phyloP scores from a whole-genome alignment of 208 protist species.

The Acanthamoeba lenticulata region DNA sequence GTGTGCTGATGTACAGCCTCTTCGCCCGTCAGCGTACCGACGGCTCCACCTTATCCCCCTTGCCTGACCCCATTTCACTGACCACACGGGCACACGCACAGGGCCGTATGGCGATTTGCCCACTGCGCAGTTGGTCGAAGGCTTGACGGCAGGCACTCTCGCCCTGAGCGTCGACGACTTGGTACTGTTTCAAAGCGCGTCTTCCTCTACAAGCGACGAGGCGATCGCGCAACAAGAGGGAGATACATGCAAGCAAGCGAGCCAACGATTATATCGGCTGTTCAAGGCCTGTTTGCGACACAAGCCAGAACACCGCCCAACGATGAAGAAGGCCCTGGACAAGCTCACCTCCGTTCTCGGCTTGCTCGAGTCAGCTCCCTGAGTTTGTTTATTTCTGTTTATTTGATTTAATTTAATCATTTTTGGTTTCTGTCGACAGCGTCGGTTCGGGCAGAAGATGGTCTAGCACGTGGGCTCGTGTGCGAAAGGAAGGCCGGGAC shows the following conservation, averaged over 20 bases:
- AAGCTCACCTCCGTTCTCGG: background rate
- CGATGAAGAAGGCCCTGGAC: background rate
- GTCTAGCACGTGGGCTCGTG: too few species aligned
- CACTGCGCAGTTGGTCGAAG: background rate
- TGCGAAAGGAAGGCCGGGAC: too few species aligned
- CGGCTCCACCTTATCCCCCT: background rate
- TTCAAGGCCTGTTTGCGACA: background rate
- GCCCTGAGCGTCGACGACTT: background rate
- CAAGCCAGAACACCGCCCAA: background rate
- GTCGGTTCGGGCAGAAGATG: too few species aligned
- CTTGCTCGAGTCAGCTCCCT: background rate
- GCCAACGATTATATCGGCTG: background rate
- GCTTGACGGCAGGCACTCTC: background rate
- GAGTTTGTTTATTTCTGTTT: too few species aligned
- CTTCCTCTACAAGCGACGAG: background rate
- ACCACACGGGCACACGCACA: background rate
- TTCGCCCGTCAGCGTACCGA: slow-evolving; percentile 44
- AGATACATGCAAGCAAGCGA: background rate
- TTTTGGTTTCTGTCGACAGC: too few species aligned
- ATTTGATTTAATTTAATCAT: too few species aligned
- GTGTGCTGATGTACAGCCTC: slow-evolving; percentile 55
- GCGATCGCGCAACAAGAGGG: background rate
- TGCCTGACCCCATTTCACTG: background rate
- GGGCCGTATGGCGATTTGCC: background rate
- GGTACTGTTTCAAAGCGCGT: background rate